Evolutionary conservation across 1,139 yeast species (phyloP), one percentile per base, ranked within the genome.

Genomic region (Casaregolazyma suthepensis): DNA sequence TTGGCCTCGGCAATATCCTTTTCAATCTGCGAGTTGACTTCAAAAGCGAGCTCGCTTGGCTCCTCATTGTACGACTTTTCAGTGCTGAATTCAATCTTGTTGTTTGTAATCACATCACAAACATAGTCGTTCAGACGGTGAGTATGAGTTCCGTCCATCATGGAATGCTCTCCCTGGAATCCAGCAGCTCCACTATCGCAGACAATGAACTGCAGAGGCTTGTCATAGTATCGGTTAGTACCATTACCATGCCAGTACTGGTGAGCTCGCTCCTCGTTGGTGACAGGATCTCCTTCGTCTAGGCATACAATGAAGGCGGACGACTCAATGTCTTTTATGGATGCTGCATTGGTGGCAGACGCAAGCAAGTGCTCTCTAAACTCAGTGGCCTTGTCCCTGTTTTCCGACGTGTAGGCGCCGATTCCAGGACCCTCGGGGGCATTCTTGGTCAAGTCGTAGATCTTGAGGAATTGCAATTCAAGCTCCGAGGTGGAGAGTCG

Each of bases 111-210:
- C 63, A 81, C 80, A 52, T 77, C 77, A 61, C 83, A 77, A 50
- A 91, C 78, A 66, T 78, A 83, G 72, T 89, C 91, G 72, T 91
- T 91, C 73, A 93, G 74, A 64, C 91, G 84, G 64, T 88, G 83
- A 42, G 96, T 93, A 65, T 97, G 96, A 19, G 97, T 89, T 59
- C 98, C 99, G 71, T 93, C 99, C 98, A 93, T 93, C 77, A 82
- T 87, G 37, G 97, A 89, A 75, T 93, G 99, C 74, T 93, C 99
- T 58, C 96, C 98, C 67, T 90, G 74, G 75, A 90, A 91, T 1
- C 97, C 98, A 19, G 96, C 87, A 61, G 83, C 78, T 58, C 96
- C 96, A 69, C 89, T 90, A 60, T 83, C 85, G 59, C 87, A 75
- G 54, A 93, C 81, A 61, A 90, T 80, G 68, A 88, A 85, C 74